Conservation (phyloP, 805 yeast species). For the Metschnikowia cubensis region DNA sequence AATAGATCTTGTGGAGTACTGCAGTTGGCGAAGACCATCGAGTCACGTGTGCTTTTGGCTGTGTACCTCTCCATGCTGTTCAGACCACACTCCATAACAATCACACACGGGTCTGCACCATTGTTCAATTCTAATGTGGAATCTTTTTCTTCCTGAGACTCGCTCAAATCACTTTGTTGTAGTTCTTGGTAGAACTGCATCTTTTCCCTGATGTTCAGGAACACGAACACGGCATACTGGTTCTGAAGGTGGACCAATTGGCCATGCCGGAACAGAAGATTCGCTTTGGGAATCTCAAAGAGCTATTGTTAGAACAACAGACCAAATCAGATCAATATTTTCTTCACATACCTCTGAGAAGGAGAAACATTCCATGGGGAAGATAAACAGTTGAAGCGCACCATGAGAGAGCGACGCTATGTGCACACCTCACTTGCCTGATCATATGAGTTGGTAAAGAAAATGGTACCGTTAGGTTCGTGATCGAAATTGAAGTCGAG, state of each 20-base stretch:
- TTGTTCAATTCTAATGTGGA: background rate
- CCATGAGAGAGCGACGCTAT: background rate
- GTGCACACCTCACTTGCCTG: background rate
- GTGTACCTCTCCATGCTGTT: background rate
- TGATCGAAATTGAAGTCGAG: conserved; percentile 31
- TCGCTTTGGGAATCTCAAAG: conserved; percentile 1
- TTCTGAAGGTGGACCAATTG: conserved; percentile 4
- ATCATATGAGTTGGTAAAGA: conserved; percentile 27
- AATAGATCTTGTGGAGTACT: conserved; percentile 5
- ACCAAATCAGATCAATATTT: background rate
- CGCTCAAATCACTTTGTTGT: background rate
- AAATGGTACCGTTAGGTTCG: conserved; percentile 40
- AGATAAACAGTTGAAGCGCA: background rate
- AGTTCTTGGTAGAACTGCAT: conserved; percentile 10
- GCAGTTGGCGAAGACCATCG: conserved; percentile 2
- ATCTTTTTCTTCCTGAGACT: background rate
- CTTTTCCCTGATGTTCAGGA: conserved; percentile 10
- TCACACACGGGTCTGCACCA: background rate
- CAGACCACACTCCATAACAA: conserved; percentile 10
- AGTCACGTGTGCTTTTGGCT: background rate
- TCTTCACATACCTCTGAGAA: conserved; percentile 5
- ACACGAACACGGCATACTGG: conserved; percentile 11
- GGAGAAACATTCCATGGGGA: conserved; percentile 3
- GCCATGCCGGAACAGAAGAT: conserved; percentile 2
- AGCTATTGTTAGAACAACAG: conserved; percentile 8